Evolutionary conservation across 2,329 filamentous ascomycete species (phyloP), one percentile per base, ranked within the genome.

Genomic region (Davidsoniella australis): DNA sequence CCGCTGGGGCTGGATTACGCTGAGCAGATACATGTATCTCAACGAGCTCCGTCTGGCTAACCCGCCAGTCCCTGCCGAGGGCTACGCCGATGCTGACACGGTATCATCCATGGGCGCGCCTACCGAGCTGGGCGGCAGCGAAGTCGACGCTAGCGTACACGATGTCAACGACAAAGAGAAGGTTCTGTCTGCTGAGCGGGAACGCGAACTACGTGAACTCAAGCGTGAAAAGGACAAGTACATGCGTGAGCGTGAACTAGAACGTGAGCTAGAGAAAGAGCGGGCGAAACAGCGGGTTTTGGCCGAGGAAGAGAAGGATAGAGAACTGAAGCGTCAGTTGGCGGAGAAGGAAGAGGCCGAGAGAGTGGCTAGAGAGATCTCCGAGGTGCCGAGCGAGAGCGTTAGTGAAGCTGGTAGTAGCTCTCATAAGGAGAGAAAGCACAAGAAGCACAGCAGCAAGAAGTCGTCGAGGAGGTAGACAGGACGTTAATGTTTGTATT

Each of bases 11-110:
- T 98, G 88, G 87, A 94, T 98, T 60, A 73, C 76, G 0, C 62
- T 94, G 51, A 91, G 87, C 59, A 72, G 91, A 53, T 98, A 96
- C 66, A 96, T 98, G 91, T 75, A 87, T 51, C 75, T 96, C 29
- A 98, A 98, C 64, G 88, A 96, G 62, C 61, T 98, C 64, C 73
- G 70, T 59, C 61, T 75, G 29, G 72, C 74, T 55, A 65, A 64
- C 52, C 46, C 41, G 12, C 58, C 63, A 54, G 57, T 48, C 9
- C 58, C 63, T 54, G 57, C 45, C 5, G 41, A 48, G 5, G 41
- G 39, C 18, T 18, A 44, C 8, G n/a, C 16, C 8, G 33, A 41
- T n/a, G 10, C 24, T 24, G 24, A 44, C n/a, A 41, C 42, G 4
- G 42, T 39, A 16, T 45, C 48, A 12, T 49, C 47, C 6, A 44